A percentile compares a stretch with the other conserved stretches of the same genome.
These are phyloP conservation scores for Somion occarium DNA, from an alignment of 1,284 basidiomycete genomes.

Conservation along the genomic window DNA sequence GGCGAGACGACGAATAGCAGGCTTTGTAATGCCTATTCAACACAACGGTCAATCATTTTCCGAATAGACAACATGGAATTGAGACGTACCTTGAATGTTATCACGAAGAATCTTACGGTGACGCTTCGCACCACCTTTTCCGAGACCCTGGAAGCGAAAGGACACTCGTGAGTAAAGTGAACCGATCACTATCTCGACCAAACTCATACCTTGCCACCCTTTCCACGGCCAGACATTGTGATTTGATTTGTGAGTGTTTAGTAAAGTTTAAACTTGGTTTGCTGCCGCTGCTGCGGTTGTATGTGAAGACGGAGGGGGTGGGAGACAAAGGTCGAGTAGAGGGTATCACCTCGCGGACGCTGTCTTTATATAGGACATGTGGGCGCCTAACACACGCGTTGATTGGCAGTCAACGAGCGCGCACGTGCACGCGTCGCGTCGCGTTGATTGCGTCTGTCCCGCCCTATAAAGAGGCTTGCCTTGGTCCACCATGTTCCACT, in stretches of 20 bases:
- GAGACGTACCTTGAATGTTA: constrained; percentile 57
- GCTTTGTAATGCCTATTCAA: constrained; percentile 53
- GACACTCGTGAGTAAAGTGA: too few relatives aligned
- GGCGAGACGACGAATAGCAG: constrained; percentile 78
- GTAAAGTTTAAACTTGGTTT: constrained; percentile 3
- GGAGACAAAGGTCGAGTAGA: constrained; percentile 1
- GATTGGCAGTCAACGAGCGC: constrained; percentile 3
- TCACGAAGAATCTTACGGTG: constrained; percentile 65
- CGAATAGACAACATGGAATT: not conserved
- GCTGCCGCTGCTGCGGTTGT: not conserved
- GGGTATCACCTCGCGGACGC: not conserved
- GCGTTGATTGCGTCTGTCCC: constrained; percentile 14
- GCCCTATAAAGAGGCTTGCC: constrained; percentile 15
- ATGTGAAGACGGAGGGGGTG: constrained; percentile 6
- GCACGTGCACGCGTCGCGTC: constrained; percentile 15
- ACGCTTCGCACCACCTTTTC: constrained; percentile 52
- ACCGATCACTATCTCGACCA: too few relatives aligned
- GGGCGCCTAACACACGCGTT: constrained; percentile 5
- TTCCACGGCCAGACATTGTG: constrained; percentile 62
- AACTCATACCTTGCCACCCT: constrained; percentile 45
- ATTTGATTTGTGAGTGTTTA: constrained; percentile 7
- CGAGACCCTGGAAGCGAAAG: constrained; percentile 38
- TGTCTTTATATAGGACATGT: constrained; percentile 8
- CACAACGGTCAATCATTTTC: not conserved
- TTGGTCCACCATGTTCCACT: not conserved